phyloP scores from a whole-genome alignment of 768 basidiomycete species.

The Russula foetens region DNA sequence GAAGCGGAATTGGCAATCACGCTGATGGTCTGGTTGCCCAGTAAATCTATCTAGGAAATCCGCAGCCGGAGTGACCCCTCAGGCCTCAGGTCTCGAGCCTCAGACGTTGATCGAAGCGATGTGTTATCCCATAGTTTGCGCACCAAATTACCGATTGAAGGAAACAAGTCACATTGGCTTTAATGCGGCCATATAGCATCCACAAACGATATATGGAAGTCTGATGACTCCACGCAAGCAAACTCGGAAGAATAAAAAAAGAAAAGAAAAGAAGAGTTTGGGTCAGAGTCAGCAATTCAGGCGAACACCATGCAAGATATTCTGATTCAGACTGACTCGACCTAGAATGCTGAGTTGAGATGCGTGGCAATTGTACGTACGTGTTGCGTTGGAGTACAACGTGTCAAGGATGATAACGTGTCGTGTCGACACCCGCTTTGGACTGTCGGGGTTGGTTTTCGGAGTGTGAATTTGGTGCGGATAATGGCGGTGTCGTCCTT shows the following conservation, averaged over 20 bases:
- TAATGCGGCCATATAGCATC: too few relatives aligned
- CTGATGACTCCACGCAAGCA: too few relatives aligned
- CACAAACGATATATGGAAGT: too few relatives aligned
- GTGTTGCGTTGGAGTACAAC: not conserved
- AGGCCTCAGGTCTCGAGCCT: too few relatives aligned
- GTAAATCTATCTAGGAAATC: too few relatives aligned
- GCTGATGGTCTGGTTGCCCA: not conserved
- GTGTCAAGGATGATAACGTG: not conserved
- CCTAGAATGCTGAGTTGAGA: not conserved
- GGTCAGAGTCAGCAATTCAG: too few relatives aligned
- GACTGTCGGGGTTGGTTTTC: constrained; percentile 6
- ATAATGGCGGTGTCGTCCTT: not conserved
- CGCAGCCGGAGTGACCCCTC: too few relatives aligned
- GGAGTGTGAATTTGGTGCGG: constrained; percentile 7
- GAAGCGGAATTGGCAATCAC: not conserved
- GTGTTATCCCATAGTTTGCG: not conserved
- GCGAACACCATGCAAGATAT: too few relatives aligned
- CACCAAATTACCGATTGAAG: not conserved
- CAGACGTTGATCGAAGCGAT: not conserved
- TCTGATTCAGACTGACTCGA: not conserved
- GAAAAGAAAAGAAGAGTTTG: too few relatives aligned
- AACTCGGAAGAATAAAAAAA: too few relatives aligned
- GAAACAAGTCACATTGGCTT: not conserved
- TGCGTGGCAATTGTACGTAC: not conserved
- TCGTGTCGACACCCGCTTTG: too few relatives aligned